Base-by-base conservation (phyloP, 768 basidiomycete genomes). In the Gautieria morchelliformis region DNA sequence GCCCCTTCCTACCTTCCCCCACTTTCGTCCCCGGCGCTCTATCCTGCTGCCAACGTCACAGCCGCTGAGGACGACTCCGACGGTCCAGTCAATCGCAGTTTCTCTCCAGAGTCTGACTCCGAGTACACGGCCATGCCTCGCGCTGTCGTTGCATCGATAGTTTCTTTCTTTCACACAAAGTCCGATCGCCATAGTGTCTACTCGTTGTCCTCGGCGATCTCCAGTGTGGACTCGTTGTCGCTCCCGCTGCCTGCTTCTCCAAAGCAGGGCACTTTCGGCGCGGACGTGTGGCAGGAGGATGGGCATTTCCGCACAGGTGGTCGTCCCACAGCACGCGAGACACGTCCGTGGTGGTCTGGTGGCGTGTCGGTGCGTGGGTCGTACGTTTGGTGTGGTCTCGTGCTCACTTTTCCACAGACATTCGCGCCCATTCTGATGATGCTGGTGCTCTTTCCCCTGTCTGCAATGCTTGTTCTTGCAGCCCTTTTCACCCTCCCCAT, bases 391-490 rank as follows among this genome's bases (percentile, higher is more conserved):
- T 46, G n/a, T 32, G 7, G 35, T 42, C 30, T 22, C 54, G 14
- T 40, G 33, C 44, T 37, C 30, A 45, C 24, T 30, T 20, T 44
- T 46, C 22, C 33, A 20, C n/a, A 59, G 60, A 45, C 58, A 24
- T 46, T 51, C 57, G 73, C 82, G 32, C 82, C 87, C 20, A 68
- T 87, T 32, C 77, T 89, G n/a, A 81, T 87, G 33, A 82, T 81
- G 50, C 71, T 89, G 56, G 79, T 85, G 39, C 68, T 85, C 44
- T 80, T 87, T 63, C 82, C 78, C 64, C 74, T 91, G n/a, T 84
- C 87, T 15, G 85, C 88, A 11, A 69, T 67, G 17, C 54, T 80
- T 7, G 71, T 81, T 40, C 66, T 81, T 40, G 60, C 75, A 54
- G 69, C 69, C 33, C 72, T 80, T 49, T 73, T 72, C 52, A 72